Percentiles rank a stretch among this genome's conserved stretches.
phyloP scores from a whole-genome alignment of 2,329 filamentous ascomycete species.

The Alternaria gansuensis region DNA sequence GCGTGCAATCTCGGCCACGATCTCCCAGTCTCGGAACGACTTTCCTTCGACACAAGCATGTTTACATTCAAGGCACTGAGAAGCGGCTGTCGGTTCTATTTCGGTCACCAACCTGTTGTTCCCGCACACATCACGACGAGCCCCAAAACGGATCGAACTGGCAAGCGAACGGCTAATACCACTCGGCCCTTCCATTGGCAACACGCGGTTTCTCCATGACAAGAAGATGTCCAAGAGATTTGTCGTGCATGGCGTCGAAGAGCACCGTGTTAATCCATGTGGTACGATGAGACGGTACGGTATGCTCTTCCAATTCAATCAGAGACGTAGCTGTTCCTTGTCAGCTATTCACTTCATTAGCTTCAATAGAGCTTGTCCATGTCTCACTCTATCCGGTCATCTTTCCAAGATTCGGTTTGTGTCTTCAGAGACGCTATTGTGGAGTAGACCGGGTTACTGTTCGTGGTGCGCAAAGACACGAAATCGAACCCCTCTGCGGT shows the following conservation, averaged over 20 bases:
- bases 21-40: conserved; percentile 3
- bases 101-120: neutral
- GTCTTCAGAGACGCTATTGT: neutral
- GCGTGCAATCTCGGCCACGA: conserved; percentile 13
- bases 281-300: conserved; percentile 3
- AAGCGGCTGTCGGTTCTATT: conserved; percentile 5
- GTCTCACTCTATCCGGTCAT: neutral
- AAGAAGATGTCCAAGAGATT: conserved; percentile 10
- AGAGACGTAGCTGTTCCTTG: conserved; percentile 2
- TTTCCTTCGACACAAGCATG: neutral
- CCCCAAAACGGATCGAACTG: conserved; percentile 1
- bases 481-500: conserved; percentile 7
- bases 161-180: conserved; percentile 10
- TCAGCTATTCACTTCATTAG: conserved; percentile 1
- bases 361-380: neutral
- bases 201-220: conserved; percentile 4
- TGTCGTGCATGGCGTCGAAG: conserved; percentile 3
- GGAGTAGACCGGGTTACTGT: conserved; percentile 2
- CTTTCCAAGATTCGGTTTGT: neutral
- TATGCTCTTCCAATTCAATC: conserved; percentile 4
- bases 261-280: neutral
- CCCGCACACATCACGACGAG: conserved; percentile 7
- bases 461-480: neutral
- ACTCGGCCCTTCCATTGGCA: conserved; percentile 10
- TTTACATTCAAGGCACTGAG: neutral